phyloP scores from a whole-genome alignment of 2,329 filamentous ascomycete species.

The Nemania abortiva region DNA sequence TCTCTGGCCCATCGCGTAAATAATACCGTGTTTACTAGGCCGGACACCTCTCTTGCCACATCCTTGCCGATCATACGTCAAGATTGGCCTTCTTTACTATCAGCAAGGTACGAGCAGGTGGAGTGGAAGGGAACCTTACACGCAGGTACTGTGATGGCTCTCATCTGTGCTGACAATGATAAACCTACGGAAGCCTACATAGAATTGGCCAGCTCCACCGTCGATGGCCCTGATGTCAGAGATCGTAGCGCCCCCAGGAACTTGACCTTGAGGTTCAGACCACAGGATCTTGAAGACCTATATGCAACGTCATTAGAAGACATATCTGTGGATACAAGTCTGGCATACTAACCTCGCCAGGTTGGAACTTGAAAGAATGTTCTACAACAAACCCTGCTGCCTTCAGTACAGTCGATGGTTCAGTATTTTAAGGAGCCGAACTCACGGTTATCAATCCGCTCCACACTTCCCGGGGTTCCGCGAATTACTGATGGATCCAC shows the following conservation, averaged over 20 bases:
- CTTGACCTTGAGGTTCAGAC: conserved; percentile 63
- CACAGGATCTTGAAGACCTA: conserved; percentile 69
- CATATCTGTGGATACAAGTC: neutral
- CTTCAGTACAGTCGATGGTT: conserved; percentile 37
- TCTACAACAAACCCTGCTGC: conserved; percentile 47
- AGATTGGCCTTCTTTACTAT: conserved; percentile 60
- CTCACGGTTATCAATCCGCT: conserved; percentile 45
- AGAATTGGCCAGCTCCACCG: conserved; percentile 56
- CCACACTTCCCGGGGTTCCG: conserved; percentile 45
- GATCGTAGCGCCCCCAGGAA: conserved; percentile 44
- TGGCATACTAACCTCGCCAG: conserved; percentile 46
- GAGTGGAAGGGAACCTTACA: conserved; percentile 58
- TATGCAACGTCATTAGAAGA: conserved; percentile 20
- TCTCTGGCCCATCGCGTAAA: conserved; percentile 55
- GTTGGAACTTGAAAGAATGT: conserved; percentile 46
- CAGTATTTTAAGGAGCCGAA: neutral
- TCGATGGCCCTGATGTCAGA: conserved; percentile 53
- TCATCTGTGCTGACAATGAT: conserved; percentile 65
- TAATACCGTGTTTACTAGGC: conserved; percentile 65
- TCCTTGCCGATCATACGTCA: conserved; percentile 65
- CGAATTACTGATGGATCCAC: conserved; percentile 41
- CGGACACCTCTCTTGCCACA: conserved; percentile 67
- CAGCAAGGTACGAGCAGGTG: conserved; percentile 13
- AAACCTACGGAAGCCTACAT: conserved; percentile 65
- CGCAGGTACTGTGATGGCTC: conserved; percentile 67